phyloP scores from a whole-genome alignment of 2,329 filamentous ascomycete species.

The Pseudopyricularia javanii region DNA sequence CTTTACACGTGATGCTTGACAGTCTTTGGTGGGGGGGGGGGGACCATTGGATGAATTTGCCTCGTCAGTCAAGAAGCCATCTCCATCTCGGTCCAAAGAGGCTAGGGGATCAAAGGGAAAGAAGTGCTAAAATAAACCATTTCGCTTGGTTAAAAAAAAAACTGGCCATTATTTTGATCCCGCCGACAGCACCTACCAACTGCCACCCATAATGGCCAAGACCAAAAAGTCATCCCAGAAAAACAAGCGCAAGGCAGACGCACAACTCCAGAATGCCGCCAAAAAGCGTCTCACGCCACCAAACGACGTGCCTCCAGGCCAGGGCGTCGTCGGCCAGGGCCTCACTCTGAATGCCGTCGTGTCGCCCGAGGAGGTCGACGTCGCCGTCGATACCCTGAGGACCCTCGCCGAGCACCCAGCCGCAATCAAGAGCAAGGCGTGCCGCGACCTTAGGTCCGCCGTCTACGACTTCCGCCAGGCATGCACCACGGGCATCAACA shows the following conservation, averaged over 20 bases:
- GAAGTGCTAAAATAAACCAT: too few species aligned
- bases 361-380: slow-evolving; percentile 54
- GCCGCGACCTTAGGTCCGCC: slow-evolving; percentile 52
- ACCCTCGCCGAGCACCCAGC: slow-evolving; percentile 45
- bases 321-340: slow-evolving; percentile 12
- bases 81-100: too few species aligned
- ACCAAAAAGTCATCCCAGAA: not conserved
- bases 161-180: too few species aligned
- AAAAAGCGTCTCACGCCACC: slow-evolving; percentile 18
- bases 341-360: slow-evolving; percentile 36
- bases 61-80: too few species aligned
- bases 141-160: too few species aligned
- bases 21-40: too few species aligned
- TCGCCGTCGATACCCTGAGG: slow-evolving; percentile 51
- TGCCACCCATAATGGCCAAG: not conserved
- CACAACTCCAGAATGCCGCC: slow-evolving; percentile 2
- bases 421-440: slow-evolving; percentile 56
- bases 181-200: too few species aligned
- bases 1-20: too few species aligned
- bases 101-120: too few species aligned
- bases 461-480: slow-evolving; percentile 59
- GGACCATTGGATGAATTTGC: too few species aligned
- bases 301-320: slow-evolving; percentile 22
- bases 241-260: not conserved
- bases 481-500: slow-evolving; percentile 54